A percentile compares a stretch with the other conserved stretches of the same genome.
Evolutionary conservation across 768 basidiomycete species (phyloP).

Genomic region (Leucocoprinus birnbaumii): DNA sequence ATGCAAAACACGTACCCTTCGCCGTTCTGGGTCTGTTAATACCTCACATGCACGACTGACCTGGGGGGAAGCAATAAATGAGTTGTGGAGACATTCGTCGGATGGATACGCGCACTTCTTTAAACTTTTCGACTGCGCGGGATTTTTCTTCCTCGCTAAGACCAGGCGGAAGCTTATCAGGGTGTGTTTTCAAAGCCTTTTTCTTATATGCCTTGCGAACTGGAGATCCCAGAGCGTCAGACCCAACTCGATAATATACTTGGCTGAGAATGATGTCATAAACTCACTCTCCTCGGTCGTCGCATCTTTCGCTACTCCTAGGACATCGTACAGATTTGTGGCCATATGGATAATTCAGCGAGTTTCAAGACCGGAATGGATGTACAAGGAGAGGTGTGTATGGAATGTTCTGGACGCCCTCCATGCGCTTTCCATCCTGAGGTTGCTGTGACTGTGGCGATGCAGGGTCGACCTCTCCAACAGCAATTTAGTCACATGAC

Average conservation of each 20-base stretch:
- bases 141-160: constrained; percentile 49
- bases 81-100: background rate
- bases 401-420: constrained; percentile 28
- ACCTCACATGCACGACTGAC: constrained; percentile 81
- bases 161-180: constrained; percentile 61
- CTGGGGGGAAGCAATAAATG: constrained; percentile 29
- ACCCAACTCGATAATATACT: too few relatives aligned
- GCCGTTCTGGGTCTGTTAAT: constrained; percentile 56
- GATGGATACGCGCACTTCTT: constrained; percentile 26
- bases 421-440: background rate
- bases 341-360: constrained; percentile 35
- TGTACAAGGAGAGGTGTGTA: constrained; percentile 11
- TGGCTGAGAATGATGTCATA: background rate
- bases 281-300: constrained; percentile 63
- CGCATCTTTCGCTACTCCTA: constrained; percentile 53
- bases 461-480: background rate
- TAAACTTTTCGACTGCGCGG: constrained; percentile 55
- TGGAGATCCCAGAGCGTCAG: background rate
- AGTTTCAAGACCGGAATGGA: background rate
- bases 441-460: background rate
- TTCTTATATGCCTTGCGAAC: constrained; percentile 61
- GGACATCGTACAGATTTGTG: constrained; percentile 60
- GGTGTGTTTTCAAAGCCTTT: constrained; percentile 68
- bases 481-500: constrained; percentile 19
- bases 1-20: constrained; percentile 34